phyloP scores from a whole-genome alignment of 305 asterid species.

The Solanum aculeatissimum region DNA sequence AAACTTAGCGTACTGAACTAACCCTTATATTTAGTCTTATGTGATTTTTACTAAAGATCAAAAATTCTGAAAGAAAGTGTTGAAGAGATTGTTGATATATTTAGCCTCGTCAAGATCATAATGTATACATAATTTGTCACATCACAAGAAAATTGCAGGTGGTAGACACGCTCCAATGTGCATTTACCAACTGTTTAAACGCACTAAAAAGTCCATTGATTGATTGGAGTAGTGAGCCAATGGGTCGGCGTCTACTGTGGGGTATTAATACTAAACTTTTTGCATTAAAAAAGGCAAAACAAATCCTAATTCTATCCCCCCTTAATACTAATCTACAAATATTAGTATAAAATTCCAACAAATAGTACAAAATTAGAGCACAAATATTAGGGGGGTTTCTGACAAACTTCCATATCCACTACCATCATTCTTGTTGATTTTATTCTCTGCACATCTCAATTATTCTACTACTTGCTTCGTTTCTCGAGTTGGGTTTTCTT shows the following conservation, averaged over 20 bases:
- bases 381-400: conserved; percentile 11
- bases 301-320: background rate
- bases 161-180: conserved; percentile 38
- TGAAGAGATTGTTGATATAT: background rate
- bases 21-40: background rate
- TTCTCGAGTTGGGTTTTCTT: conserved; percentile 20
- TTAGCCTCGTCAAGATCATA: background rate
- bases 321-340: background rate
- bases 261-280: background rate
- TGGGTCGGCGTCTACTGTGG: conserved; percentile 22
- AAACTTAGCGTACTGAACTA: too few relatives aligned
- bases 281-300: background rate
- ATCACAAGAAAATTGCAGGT: conserved; percentile 15
- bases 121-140: background rate
- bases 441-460: conserved; percentile 27
- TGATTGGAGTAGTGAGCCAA: conserved; percentile 21
- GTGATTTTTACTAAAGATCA: background rate
- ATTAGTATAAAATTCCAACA: background rate
- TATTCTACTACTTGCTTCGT: conserved; percentile 28
- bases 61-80: background rate
- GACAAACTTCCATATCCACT: conserved; percentile 39
- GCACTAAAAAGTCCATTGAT: conserved; percentile 39
- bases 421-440: conserved; percentile 16
- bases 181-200: conserved; percentile 32
- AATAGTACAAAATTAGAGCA: background rate